Evolutionary conservation across 176 grass and related monocot species (phyloP), one percentile per base, ranked within the genome.

Genomic region (Phragmites australis): DNA sequence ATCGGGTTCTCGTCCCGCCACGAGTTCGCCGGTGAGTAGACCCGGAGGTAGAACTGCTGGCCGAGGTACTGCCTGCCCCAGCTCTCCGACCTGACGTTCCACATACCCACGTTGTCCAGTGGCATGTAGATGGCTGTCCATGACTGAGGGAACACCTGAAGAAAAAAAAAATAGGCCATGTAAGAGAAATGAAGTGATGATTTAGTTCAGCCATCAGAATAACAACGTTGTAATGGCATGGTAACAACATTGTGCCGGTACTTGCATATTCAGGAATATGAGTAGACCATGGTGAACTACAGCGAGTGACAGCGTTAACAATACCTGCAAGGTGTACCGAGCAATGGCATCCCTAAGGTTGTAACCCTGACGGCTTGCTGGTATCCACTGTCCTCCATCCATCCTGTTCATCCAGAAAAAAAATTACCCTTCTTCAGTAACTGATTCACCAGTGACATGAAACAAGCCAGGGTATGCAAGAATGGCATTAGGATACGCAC

Each of bases 41-140:
- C 94, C 8, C 92, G 85, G 31, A 97, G 94, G 71, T 97, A 97
- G 83, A 97, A 94, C 63, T 97, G 92, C 64, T 97, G 94, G 9
- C 94, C 94, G 8, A 97, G 83, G 81, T 97, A 97, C 65, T 94
- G 92, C 29, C 92, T 74, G 49, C 77, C 94, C 92, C 94, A 97
- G 78, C 86, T 94, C 85, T 97, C 94, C 2, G 94, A 97, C 70
- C 94, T 67, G 67, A 97, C 67, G 72, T 97, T 97, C 94, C 94
- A 97, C 92, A 97, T 91, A 40, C 94, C 94, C 80, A 97, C 92
- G 65, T 97, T 97, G 69, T 97, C 94, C 69, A 97, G 53, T 22
- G 94, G 87, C 90, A 97, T 97, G 89, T 97, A 97, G 72, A 97
- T 90, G 17, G 90, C 88, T 22, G 85, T 89, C 94, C 94, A 97